Evolutionary conservation across 345 rosid species (phyloP), one percentile per base, ranked within the genome.

Genomic region (Hirschfeldia incana): DNA sequence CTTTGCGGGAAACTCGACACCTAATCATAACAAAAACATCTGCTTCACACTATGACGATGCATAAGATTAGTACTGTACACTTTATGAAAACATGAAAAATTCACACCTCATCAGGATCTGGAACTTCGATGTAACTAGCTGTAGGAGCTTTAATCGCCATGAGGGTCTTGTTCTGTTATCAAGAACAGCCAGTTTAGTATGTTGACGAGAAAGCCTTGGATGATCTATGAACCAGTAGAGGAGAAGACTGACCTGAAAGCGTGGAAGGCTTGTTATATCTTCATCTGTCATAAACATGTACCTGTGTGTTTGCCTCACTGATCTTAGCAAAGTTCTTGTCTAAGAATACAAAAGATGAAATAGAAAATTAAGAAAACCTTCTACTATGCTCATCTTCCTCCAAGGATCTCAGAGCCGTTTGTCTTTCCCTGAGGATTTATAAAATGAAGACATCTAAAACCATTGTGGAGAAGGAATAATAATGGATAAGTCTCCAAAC

Each of bases 91-190:
- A 6, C 37, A 16, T 68, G n/a, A 39, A 49, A 13, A 39, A 39
- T 0, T 0, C 84, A 46, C 46, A 88, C 94, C 87, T 86, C 89
- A 72, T 88, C 88, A 69, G 94, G 92, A 84, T 89, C 91, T 62
- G 89, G 92, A 80, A 88, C 92, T 83, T 91, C 91, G n/a, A 91
- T 81, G 78, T 81, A 86, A 82, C 92, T 85, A 70, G 88, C 88
- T 72, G 74, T 81, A 75, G 94, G 97, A 85, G 91, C 89, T 85
- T 88, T 87, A 53, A 91, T 81, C 46, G 88, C 90, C 59, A 91
- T 66, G 55, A 90, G 78, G 30, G 89, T 90, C 65, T 76, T 84
- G 77, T 87, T 87, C 94, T 91, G 89, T 33, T 33, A 70, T 29
- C 74, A 13, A 75, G 49, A 7, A 63, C 26, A 42, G 66, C 26